Evolutionary conservation across 257 asterid genomes (phyloP), one percentile per base, ranked within the genome.

Genomic region (Oldenlandia corymbosa): DNA sequence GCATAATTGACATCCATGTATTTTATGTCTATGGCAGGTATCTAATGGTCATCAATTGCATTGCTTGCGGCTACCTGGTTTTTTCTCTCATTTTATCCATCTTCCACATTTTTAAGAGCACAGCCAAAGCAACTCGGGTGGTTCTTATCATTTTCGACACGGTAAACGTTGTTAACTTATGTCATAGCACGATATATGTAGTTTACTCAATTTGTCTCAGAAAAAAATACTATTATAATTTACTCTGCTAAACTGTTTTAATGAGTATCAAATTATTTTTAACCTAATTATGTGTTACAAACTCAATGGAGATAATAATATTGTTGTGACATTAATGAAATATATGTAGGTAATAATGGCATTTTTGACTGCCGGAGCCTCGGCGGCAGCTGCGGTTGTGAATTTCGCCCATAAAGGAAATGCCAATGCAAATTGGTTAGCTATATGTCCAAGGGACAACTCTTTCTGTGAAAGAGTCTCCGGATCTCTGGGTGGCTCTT

Each of bases 351-450:
- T 64, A 58, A 80, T 85, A 81, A 5, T 83, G 71, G 90, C 75
- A 27, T 76, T 82, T 27, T 32, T 87, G 75, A 77, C 79, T 0
- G 77, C 85, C 0, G 97, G 81, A 47, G 92, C 90, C 16, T 82
- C 94, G 0, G 92, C 97, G 26, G 86, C 92, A 0, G 88, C 94
- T 10, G 95, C 95, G 24, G 82, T 90, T 0, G 95, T 90, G 18
- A 83, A 87, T 76, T 72, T 90, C 48, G 97, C 95, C 8, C 94
- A 90, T 69, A 80, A 81, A 53, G 94, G 95, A 18, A 87, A 87
- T 51, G 69, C 58, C 10, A 41, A 65, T 55, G 53, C 97, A 0
- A 90, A 90, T 58, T 90, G 95, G 95, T 77, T 81, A 39, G 84
- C 94, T 26, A 74, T 90, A 16, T 90, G 97, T 58, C 91, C 77